Evolutionary conservation across 139 green algal species (phyloP).

Genomic region (Marvania coccoides): DNA sequence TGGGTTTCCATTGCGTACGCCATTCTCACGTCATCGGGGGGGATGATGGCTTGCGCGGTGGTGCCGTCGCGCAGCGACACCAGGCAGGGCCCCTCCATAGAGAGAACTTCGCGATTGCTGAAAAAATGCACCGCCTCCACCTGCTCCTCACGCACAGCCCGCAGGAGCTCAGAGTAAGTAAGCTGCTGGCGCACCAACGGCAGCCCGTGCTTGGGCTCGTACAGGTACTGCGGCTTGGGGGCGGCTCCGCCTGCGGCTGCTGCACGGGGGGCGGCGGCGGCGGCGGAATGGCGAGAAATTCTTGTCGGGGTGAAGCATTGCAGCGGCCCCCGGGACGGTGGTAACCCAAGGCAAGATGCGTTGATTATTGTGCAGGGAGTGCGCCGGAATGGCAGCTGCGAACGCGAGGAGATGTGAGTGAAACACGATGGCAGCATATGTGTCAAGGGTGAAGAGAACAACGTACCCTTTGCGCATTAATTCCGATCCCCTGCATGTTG

Average conservation of each 20-base stretch:
- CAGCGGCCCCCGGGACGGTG: not conserved
- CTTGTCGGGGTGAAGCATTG: not conserved
- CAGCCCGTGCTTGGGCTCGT: constrained; percentile 32
- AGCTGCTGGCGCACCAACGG: constrained; percentile 27
- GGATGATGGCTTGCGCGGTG: constrained; percentile 57
- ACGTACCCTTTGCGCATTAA: too few relatives aligned
- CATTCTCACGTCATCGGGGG: constrained; percentile 40
- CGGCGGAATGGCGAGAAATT: too few relatives aligned
- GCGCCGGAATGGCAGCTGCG: too few relatives aligned
- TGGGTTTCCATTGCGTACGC: constrained; percentile 62
- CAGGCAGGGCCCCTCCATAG: constrained; percentile 56
- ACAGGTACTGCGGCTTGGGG: constrained; percentile 28
- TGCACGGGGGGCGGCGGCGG: not conserved
- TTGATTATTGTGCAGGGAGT: too few relatives aligned
- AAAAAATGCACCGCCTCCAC: constrained; percentile 60
- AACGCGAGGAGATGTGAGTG: too few relatives aligned
- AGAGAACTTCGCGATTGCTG: not conserved
- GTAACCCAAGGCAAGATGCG: not conserved
- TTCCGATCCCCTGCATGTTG: too few relatives aligned
- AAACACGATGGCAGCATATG: too few relatives aligned
- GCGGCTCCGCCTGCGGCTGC: constrained; percentile 8
- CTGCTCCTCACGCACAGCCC: constrained; percentile 43
- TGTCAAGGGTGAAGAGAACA: too few relatives aligned
- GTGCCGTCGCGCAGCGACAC: constrained; percentile 30
- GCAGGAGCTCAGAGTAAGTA: constrained; percentile 47